Evolutionary conservation across 2,329 filamentous ascomycete genomes (phyloP).

Genomic region (Trichoderma koningiopsis): DNA sequence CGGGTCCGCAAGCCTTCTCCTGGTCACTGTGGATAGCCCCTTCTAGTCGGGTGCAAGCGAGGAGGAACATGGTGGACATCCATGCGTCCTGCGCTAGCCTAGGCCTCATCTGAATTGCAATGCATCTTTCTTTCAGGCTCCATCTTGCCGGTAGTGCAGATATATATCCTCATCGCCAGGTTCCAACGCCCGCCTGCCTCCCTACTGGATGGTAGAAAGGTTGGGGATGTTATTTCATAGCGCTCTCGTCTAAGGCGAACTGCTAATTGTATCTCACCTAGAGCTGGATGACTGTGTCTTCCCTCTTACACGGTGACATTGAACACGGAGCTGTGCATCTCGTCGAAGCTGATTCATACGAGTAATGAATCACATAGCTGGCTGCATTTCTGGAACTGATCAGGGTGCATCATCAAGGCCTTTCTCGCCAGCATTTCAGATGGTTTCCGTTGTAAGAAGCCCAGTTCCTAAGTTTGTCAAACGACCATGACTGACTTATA

Average conservation of each 20-base stretch:
- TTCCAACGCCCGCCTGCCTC: slow-evolving; percentile 6
- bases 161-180: slow-evolving; percentile 25
- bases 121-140: slow-evolving; percentile 15
- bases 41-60: slow-evolving; percentile 25
- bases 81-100: slow-evolving; percentile 20
- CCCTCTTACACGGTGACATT: slow-evolving; percentile 10
- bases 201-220: slow-evolving; percentile 7
- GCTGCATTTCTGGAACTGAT: slow-evolving; percentile 56
- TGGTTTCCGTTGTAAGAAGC: slow-evolving; percentile 46
- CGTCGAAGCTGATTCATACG: neutral
- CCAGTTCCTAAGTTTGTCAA: neutral
- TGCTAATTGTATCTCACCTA: neutral
- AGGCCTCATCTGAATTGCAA: slow-evolving; percentile 19
- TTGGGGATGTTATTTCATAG: slow-evolving; percentile 4
- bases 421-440: slow-evolving; percentile 48
- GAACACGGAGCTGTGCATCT: neutral
- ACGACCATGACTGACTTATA: neutral
- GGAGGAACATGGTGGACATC: slow-evolving; percentile 10
- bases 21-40: slow-evolving; percentile 18
- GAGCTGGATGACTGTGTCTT: slow-evolving; percentile 23
- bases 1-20: slow-evolving; percentile 19
- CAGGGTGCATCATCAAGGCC: slow-evolving; percentile 55
- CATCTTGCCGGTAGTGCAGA: slow-evolving; percentile 14
- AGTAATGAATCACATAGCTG: slow-evolving; percentile 64
- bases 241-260: slow-evolving; percentile 6